Evolutionary conservation across 306 rosid species (phyloP).

Genomic region (Senna siamea): DNA sequence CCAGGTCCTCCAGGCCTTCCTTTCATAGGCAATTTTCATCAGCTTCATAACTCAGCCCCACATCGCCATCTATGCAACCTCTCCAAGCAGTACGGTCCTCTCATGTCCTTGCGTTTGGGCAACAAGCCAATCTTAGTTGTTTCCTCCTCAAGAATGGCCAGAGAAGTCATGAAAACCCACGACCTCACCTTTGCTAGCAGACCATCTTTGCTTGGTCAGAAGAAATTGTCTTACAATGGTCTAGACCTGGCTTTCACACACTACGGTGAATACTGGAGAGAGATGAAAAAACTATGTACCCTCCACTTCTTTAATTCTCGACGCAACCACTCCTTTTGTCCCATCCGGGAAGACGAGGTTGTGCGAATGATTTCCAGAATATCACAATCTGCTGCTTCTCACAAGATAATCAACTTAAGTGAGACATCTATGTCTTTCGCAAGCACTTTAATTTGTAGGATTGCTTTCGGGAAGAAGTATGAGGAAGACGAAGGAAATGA

Average conservation of each 20-base stretch:
- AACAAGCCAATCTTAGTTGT: slow-evolving; percentile 27
- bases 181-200: slow-evolving; percentile 49
- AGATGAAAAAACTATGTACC: slow-evolving; percentile 46
- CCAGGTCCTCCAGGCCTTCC: slow-evolving; percentile 66
- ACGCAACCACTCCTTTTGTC: slow-evolving; percentile 35
- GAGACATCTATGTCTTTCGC: slow-evolving; percentile 39
- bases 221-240: slow-evolving; percentile 51
- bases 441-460: slow-evolving; percentile 38
- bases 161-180: slow-evolving; percentile 43
- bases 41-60: slow-evolving; percentile 31
- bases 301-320: slow-evolving; percentile 48
- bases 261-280: slow-evolving; percentile 53
- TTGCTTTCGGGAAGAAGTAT: slow-evolving; percentile 52
- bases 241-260: slow-evolving; percentile 53
- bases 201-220: slow-evolving; percentile 32
- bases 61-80: slow-evolving; percentile 44
- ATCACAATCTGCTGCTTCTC: background rate
- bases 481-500: slow-evolving; percentile 7
- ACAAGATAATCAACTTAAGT: slow-evolving; percentile 25
- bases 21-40: slow-evolving; percentile 61
- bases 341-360: slow-evolving; percentile 42
- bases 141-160: slow-evolving; percentile 43
- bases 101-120: slow-evolving; percentile 53
- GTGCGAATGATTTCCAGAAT: slow-evolving; percentile 27
- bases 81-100: slow-evolving; percentile 53